Conservation (phyloP, 805 yeast species). For the Wickerhamiella lipophila region DNA sequence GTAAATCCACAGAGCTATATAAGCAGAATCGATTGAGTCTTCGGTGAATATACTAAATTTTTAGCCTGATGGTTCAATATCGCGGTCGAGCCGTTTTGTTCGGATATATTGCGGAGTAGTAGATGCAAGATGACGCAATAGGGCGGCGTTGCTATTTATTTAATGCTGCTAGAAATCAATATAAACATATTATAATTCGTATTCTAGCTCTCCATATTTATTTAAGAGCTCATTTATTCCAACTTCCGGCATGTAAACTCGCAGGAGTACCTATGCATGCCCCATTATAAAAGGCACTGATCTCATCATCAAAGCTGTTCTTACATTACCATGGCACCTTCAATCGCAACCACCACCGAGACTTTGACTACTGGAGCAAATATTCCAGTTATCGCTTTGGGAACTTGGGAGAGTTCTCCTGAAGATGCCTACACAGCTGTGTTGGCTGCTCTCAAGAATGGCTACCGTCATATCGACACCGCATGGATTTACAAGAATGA, state of each 20-base stretch:
- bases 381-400: slow-evolving; percentile 60
- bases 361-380: slow-evolving; percentile 43
- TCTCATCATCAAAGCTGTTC: background rate
- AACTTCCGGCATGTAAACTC: too few species aligned
- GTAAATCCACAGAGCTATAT: too few species aligned
- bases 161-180: too few species aligned
- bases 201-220: too few species aligned
- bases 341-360: slow-evolving; percentile 21
- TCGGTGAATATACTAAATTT: too few species aligned
- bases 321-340: background rate
- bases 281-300: background rate
- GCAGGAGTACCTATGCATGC: background rate
- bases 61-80: too few species aligned
- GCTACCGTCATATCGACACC: slow-evolving; percentile 64
- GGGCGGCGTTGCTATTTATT: background rate
- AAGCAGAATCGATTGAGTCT: too few species aligned
- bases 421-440: slow-evolving; percentile 41
- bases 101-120: background rate
- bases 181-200: too few species aligned
- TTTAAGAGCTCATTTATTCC: too few species aligned
- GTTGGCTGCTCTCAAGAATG: slow-evolving; percentile 46
- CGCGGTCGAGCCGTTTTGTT: too few species aligned
- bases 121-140: background rate
- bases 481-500: slow-evolving; percentile 63
- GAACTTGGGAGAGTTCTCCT: slow-evolving; percentile 44